Evolutionary conservation across 2,329 filamentous ascomycete species (phyloP), one percentile per base, ranked within the genome.

Genomic region (Exophiala sp.): DNA sequence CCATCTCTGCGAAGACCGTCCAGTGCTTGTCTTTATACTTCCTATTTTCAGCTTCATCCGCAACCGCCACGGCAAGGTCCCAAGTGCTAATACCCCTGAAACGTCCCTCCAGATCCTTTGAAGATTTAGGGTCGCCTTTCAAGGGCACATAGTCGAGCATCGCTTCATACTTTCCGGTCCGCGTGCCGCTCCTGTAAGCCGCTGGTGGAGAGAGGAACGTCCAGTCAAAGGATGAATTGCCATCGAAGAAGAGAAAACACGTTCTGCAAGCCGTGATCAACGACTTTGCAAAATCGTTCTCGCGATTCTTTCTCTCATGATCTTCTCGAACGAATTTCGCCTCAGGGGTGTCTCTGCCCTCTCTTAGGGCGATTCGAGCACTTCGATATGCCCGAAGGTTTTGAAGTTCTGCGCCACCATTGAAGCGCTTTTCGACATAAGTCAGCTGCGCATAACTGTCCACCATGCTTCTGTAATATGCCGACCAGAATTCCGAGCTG

Each of bases 201-300:
- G 47, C 47, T 9, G 18, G 18, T 2, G 47, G 47, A 12, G 47
- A 50, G 36, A 50, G n/a, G 29, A 50, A 50, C 14, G 38, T 50
- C 47, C 47, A 50, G 24, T 33, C 14, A 20, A 50, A 50, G 11
- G n/a, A 18, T 18, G 47, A 41, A 36, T 42, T 50, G 36, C 47
- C 47, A n/a, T 50, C 47, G 18, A 50, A 50, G 14, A 50, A 50
- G 36, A 50, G 41, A 16, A 50, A 50, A 29, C 18, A 12, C 3
- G 47, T 41, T 14, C 38, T 12, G 20, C 47, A 50, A 8, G 47
- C 47, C 6, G 47, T 42, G 12, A 50, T 33, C 10, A 50, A 42
- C 21, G 29, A n/a, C 39, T 29, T 21, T 9, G 47, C 47, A n/a
- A n/a, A 14, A 24, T 50, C 47, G 33, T 42, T 42, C 5, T 18